Conservation (phyloP, 257 asterid species). For the Jacaranda copaia region DNA sequence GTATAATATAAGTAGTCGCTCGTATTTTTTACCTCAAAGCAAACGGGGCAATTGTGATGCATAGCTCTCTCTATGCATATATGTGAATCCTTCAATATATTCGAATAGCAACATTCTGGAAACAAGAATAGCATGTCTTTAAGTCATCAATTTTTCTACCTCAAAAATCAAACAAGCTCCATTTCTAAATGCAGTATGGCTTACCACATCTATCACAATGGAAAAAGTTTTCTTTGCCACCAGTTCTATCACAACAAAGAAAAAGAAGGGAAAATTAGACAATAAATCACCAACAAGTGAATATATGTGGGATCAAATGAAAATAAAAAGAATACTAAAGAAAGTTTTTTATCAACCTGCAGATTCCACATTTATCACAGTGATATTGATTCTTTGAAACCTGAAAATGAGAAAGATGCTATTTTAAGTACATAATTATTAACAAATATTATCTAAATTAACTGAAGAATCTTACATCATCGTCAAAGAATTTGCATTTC, state of each 20-base stretch:
- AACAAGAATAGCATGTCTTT: neutral
- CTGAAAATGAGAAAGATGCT: constrained; percentile 34
- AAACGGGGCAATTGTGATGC: constrained; percentile 82
- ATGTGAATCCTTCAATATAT: constrained; percentile 58
- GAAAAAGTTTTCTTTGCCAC: constrained; percentile 66
- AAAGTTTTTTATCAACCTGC: constrained; percentile 50
- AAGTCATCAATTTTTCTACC: neutral
- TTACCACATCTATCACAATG: constrained; percentile 70
- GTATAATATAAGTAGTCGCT: neutral
- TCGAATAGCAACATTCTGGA: constrained; percentile 74
- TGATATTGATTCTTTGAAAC: constrained; percentile 72
- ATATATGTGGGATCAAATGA: neutral
- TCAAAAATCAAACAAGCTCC: neutral
- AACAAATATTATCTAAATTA: neutral
- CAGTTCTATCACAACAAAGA: constrained; percentile 52
- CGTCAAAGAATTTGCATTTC: constrained; percentile 69
- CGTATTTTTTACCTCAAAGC: constrained; percentile 64
- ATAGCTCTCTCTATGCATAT: constrained; percentile 75
- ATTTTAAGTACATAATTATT: neutral
- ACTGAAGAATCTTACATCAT: constrained; percentile 51
- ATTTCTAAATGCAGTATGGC: neutral
- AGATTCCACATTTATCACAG: constrained; percentile 76
- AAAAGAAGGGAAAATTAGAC: neutral
- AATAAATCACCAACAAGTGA: neutral
- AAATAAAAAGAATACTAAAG: neutral